Evolutionary conservation across 192 early-diverging fungal species (phyloP), one percentile per base, ranked within the genome.

Genomic region (Coemansia sp.): DNA sequence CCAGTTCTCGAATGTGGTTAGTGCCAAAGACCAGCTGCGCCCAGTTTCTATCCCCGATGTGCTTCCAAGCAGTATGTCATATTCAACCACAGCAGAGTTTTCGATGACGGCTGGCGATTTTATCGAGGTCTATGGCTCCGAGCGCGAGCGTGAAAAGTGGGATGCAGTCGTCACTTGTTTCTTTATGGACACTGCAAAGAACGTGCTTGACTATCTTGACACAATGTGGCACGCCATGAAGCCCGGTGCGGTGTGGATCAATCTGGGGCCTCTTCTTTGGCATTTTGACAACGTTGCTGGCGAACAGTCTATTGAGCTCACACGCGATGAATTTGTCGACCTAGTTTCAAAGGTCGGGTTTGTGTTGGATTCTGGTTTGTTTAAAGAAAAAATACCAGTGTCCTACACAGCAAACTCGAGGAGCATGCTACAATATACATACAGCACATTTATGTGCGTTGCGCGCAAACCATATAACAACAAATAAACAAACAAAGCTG

Each of bases 101-200:
- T 94, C 93, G 8, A 98, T 99, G 96, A 90, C 92, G 8, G 95
- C 95, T 5, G 97, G 97, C 48, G 97, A 99, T 75, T 99, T 99
- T 83, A 61, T 91, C 42, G 96, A 98, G 72, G 87, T 95, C 10
- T 98, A 98, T 64, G 79, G 86, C 7, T 64, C 76, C 0, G 79
- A 87, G 8, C 81, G 90, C 6, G 84, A 86, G 31, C 67, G 73
- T 63, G 90, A 85, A 64, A 71, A 79, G 64, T 99, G 93, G 93
- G 94, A 98, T 72, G 89, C 87, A 12, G 81, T 98, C 4, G 92
- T 95, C 2, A 97, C 94, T 1, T 96, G 95, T 69, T 99, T 95
- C 84, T 99, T 99, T 75, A 91, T 99, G 49, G 97, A 99, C 64
- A 98, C 97, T 0, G 94, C 95, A 12, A 92, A 94, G 68, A 96